Conservation (phyloP, 2,329 filamentous ascomycete species). For the Nothomitra cinnamomea region DNA sequence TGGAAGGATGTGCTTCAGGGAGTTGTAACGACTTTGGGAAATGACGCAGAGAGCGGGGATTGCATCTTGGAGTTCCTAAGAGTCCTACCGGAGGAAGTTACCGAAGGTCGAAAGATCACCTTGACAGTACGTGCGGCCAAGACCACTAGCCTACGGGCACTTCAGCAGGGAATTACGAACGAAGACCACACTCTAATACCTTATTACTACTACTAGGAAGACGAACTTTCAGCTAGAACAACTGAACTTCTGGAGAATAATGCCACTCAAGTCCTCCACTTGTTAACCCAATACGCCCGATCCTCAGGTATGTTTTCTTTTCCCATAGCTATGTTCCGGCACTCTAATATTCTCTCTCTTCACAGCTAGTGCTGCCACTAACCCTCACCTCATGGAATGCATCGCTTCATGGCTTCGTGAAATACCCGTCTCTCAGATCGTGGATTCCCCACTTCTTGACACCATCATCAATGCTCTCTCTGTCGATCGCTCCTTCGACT, state of each 20-base stretch:
- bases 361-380: slow-evolving; percentile 57
- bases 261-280: slow-evolving; percentile 66
- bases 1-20: slow-evolving; percentile 87
- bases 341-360: not conserved
- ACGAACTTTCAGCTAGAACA: slow-evolving; percentile 75
- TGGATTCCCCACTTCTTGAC: slow-evolving; percentile 70
- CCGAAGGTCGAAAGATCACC: slow-evolving; percentile 97
- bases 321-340: slow-evolving; percentile 12
- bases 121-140: slow-evolving; percentile 77
- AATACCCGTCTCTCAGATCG: slow-evolving; percentile 67
- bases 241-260: slow-evolving; percentile 83
- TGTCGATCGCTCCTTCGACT: slow-evolving; percentile 61
- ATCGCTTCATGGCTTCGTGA: slow-evolving; percentile 95
- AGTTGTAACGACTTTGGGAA: slow-evolving; percentile 63
- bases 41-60: slow-evolving; percentile 60
- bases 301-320: slow-evolving; percentile 56
- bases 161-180: slow-evolving; percentile 26
- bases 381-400: slow-evolving; percentile 83
- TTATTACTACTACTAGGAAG: slow-evolving; percentile 52
- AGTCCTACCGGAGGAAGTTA: slow-evolving; percentile 96
- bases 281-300: slow-evolving; percentile 80
- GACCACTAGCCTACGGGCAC: slow-evolving; percentile 24
- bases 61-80: slow-evolving; percentile 91
- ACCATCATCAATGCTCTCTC: slow-evolving; percentile 64
- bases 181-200: slow-evolving; percentile 30